Evolutionary conservation across 1,139 yeast species (phyloP), one percentile per base, ranked within the genome.

Genomic region (Pichia sp.): DNA sequence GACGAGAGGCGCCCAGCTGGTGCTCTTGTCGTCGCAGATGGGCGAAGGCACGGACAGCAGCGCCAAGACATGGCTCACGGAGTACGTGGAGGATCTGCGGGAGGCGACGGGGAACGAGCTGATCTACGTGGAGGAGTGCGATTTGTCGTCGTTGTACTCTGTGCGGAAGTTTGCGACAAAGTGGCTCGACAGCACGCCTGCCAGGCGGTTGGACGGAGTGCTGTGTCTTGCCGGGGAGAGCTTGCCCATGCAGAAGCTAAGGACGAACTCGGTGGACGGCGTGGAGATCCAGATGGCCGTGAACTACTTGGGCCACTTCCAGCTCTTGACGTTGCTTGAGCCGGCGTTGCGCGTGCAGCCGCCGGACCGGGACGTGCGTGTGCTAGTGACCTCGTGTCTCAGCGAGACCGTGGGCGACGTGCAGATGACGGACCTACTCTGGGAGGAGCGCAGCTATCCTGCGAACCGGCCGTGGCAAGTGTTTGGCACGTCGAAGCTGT

Each of bases 141-240:
- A 93, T 68, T 75, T 93, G 57, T 76, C 82, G 30, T 84, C 89
- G 54, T 74, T 93, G 57, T 75, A 85, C 67, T 83, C 92, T 6
- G 78, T 93, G n/a, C 77, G 99, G 62, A 83, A 84, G 67, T 93
- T 93, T 74, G 97, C 97, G 34, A 92, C 99, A 1, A 84, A 78
- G 59, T 93, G 98, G 98, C 76, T 93, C 57, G 96, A 93, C 69
- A 90, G 88, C 67, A 75, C 83, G 44, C 96, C 97, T 1, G 95
- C 97, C 7, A 77, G 99, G 62, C 72, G 99, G 55, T 74, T 93
- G 53, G 99, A 93, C 68, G 96, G 95, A 57, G 79, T 93, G 16
- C 71, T 93, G 5, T 87, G 96, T 66, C 84, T 92, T 71, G 97
- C 97, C 1, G 93, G 90, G 10, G 92, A 89, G 53, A 76, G 85